Conservation (phyloP, 106 monocot genomes). For the Iris macrosiphon region DNA sequence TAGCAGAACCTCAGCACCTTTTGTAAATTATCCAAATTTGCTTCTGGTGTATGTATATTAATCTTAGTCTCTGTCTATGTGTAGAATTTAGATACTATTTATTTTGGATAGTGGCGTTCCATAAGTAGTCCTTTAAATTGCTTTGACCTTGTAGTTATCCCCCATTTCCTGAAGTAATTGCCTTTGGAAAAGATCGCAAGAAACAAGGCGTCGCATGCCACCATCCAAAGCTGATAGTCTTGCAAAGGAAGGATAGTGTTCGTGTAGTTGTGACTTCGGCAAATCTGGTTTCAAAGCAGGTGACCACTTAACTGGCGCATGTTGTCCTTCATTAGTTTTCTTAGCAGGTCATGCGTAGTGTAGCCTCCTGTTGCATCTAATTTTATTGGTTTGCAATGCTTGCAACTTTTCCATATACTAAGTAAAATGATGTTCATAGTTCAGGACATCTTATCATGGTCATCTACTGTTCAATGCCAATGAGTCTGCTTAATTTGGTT, state of each 20-base stretch:
- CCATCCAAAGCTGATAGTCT: constrained; percentile 74
- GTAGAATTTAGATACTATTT: neutral
- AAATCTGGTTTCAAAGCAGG: constrained; percentile 81
- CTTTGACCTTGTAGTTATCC: constrained; percentile 46
- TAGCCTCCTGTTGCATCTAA: too few relatives aligned
- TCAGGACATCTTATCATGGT: neutral
- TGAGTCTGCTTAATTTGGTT: neutral
- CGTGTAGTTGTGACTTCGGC: constrained; percentile 82
- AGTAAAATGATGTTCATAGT: too few relatives aligned
- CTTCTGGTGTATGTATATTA: constrained; percentile 52
- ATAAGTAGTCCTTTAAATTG: neutral
- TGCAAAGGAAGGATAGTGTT: constrained; percentile 63
- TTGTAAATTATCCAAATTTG: constrained; percentile 58
- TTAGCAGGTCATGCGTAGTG: too few relatives aligned
- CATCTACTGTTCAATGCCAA: neutral
- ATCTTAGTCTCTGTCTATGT: too few relatives aligned
- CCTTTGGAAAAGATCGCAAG: constrained; percentile 73
- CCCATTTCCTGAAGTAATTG: constrained; percentile 72
- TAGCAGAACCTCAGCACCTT: constrained; percentile 52
- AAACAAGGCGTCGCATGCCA: constrained; percentile 84
- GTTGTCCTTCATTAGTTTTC: too few relatives aligned
- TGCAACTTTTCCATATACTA: too few relatives aligned
- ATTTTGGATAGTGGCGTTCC: too few relatives aligned
- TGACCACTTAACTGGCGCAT: too few relatives aligned
- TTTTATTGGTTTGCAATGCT: too few relatives aligned